Percentiles rank a stretch among this genome's conserved stretches.
phyloP scores from a whole-genome alignment of 257 asterid species.

The Nicotiana sylvestris region DNA sequence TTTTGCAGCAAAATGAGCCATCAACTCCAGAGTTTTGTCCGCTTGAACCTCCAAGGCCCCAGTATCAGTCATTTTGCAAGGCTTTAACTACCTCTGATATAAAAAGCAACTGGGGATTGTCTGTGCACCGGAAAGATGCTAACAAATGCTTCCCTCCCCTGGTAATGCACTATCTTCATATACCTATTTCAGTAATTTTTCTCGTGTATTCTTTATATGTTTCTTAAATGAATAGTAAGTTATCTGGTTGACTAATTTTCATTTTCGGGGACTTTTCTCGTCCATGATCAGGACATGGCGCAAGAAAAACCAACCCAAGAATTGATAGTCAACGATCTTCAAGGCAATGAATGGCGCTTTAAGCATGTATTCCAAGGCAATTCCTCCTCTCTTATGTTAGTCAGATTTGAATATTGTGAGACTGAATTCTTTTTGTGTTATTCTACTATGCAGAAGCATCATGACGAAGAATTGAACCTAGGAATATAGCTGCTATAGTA shows the following conservation, averaged over 20 bases:
- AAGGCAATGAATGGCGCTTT: conserved; percentile 59
- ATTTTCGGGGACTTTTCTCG: not conserved
- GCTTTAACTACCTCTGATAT: conserved; percentile 70
- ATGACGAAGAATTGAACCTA: not conserved
- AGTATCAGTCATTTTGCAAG: conserved; percentile 61
- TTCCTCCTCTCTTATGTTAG: not conserved
- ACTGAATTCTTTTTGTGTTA: not conserved
- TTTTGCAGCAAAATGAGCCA: conserved; percentile 52
- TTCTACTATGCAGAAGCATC: not conserved
- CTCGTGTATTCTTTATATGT: not conserved
- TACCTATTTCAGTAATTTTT: not conserved
- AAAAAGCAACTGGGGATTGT: conserved; percentile 66
- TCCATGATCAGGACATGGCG: conserved; percentile 42
- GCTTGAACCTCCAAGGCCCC: conserved; percentile 45
- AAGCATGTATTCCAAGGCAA: conserved; percentile 69
- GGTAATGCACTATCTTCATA: conserved; percentile 32
- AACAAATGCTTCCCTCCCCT: conserved; percentile 67
- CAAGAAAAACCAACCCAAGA: conserved; percentile 58
- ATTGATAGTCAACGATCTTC: conserved; percentile 59
- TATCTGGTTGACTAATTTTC: not conserved
- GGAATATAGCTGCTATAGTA: not conserved
- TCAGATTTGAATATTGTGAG: not conserved
- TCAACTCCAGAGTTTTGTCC: conserved; percentile 24
- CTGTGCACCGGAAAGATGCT: conserved; percentile 63
- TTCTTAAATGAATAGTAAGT: not conserved